These are phyloP conservation scores for Elsinoe arachidis DNA, from an alignment of 2,329 filamentous ascomycete species.

Conservation along the genomic window DNA sequence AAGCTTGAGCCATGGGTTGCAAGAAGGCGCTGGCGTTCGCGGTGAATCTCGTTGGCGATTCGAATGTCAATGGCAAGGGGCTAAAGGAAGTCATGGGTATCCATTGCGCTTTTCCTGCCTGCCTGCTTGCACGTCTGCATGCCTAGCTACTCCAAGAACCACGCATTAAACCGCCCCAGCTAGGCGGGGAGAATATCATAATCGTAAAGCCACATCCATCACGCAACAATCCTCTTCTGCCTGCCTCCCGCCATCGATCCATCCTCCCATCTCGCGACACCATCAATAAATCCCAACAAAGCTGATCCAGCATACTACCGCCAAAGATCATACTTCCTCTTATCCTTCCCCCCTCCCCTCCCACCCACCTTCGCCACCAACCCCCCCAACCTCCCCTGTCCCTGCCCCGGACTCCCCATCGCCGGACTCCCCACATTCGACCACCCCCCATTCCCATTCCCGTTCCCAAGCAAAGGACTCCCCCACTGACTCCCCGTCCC, in stretches of 20 bases:
- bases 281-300: not conserved
- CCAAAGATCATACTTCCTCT: constrained; percentile 11
- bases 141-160: too few relatives aligned
- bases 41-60: not conserved
- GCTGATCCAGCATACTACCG: not conserved
- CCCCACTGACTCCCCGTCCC: not conserved
- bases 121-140: not conserved
- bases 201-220: not conserved
- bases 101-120: not conserved
- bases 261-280: not conserved
- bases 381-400: not conserved
- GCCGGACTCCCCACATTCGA: constrained; percentile 2
- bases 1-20: too few relatives aligned
- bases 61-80: too few relatives aligned
- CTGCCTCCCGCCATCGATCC: not conserved
- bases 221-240: not conserved
- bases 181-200: not conserved
- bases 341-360: not conserved
- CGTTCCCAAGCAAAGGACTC: not conserved
- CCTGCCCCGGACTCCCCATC: not conserved
- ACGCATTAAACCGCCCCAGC: not conserved
- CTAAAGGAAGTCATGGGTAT: not conserved
- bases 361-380: constrained; percentile 11
- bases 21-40: too few relatives aligned
- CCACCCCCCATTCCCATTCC: not conserved